Evolutionary conservation across 768 basidiomycete species (phyloP), one percentile per base, ranked within the genome.

Genomic region (Coprinopsis sp.): DNA sequence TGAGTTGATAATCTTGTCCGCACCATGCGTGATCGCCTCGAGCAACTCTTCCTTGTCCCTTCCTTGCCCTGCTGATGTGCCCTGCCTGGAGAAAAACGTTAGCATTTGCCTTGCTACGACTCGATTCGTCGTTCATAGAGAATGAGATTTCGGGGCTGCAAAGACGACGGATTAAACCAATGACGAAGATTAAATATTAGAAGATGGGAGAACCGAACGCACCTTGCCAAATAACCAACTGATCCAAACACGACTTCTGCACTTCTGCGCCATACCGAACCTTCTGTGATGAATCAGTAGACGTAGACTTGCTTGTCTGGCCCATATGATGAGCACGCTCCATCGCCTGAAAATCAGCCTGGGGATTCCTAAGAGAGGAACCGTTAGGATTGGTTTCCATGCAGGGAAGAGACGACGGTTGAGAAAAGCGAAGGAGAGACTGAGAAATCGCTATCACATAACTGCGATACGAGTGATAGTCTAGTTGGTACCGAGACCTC

Each of bases 261-360:
- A 93, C 94, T 1, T 92, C 94, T 4, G 66, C 95, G 92, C 65
- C 95, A 93, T 6, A 96, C 94, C 47, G 91, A 93, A 37, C 87
- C 89, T 68, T 95, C 91, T 0, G 94, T 95, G 56, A 96, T 86
- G 64, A 96, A 95, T n/a, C 94, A 73, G 72, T 91, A 98, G 4
- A 96, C 94, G 57, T 92, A 94, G 16, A 96, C 94, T 64, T 97
- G 93, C 67, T 95, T 97, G 36, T 95, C 68, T 97, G 93, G 3
- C 93, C 93, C 51, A 95, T 95, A 47, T 92, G 88, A 69, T 95
- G 93, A 0, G 94, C 94, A 47, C 92, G 88, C 60, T 98, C 93
- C 95, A 96, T 97, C 4, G 96, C 96, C 63, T 99, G 96, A 36
- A 99, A 67, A 71, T 99, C 96, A 2, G 95, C 96, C 68, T 99